phyloP scores from a whole-genome alignment of 805 yeast genomes.

The Wickerhamiella brachini region DNA sequence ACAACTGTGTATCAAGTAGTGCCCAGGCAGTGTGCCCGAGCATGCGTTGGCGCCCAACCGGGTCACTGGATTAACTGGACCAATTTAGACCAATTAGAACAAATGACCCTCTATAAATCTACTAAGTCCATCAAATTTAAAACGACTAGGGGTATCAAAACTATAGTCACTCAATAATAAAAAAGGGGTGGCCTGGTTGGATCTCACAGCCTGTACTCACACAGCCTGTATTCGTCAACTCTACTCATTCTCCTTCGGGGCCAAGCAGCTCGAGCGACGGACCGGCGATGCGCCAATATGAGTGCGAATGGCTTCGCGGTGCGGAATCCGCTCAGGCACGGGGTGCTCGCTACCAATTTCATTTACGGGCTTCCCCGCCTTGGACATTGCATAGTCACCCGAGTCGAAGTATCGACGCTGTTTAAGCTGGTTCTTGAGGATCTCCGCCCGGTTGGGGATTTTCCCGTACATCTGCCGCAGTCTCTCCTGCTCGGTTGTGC shows the following conservation, averaged over 20 bases:
- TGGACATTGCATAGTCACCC: conserved; percentile 80
- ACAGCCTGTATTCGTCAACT: too few species aligned
- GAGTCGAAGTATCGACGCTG: conserved; percentile 86
- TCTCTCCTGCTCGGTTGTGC: conserved; percentile 1
- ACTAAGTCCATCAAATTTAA: too few species aligned
- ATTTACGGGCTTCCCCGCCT: conserved; percentile 23
- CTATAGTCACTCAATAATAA: neutral
- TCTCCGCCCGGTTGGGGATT: conserved; percentile 18
- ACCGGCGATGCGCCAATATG: conserved; percentile 16
- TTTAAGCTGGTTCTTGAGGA: conserved; percentile 28
- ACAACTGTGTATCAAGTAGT: neutral
- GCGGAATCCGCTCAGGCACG: conserved; percentile 18
- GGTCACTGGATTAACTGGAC: too few species aligned
- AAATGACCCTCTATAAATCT: too few species aligned
- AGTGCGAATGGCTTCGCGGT: conserved; percentile 14
- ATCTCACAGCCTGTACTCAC: too few species aligned
- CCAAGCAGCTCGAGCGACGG: conserved; percentile 16
- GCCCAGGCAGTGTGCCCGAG: neutral
- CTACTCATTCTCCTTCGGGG: conserved; percentile 3
- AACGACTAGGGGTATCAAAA: neutral
- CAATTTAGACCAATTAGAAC: too few species aligned
- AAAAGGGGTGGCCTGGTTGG: neutral
- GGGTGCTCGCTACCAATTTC: conserved; percentile 20
- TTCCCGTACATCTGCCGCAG: conserved; percentile 9
- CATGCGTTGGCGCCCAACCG: too few species aligned